These are phyloP conservation scores for Coemansia sp. DNA, from an alignment of 192 early-diverging fungal species.

Conservation along the genomic window DNA sequence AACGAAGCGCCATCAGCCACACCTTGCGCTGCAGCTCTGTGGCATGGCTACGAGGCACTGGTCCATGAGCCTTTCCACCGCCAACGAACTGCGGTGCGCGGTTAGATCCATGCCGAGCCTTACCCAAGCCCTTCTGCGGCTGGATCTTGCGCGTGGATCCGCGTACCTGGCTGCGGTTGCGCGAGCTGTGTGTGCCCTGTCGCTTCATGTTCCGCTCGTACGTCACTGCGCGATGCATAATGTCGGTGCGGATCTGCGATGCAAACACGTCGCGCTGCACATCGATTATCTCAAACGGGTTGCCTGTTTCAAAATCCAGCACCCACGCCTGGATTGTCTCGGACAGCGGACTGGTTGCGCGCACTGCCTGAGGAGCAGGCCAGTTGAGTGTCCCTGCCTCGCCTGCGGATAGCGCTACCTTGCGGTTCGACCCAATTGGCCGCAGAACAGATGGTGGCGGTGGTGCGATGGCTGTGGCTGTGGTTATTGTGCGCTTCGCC, in stretches of 20 bases:
- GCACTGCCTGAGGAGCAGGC: conserved; percentile 33
- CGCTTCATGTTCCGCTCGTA: conserved; percentile 82
- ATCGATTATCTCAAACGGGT: conserved; percentile 69
- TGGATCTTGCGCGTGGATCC: conserved; percentile 79
- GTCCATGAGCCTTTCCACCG: conserved; percentile 88
- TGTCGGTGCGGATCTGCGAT: conserved; percentile 71
- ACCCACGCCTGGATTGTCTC: conserved; percentile 73
- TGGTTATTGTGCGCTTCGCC: not conserved
- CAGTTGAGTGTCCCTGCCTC: conserved; percentile 32
- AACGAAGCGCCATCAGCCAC: conserved; percentile 78
- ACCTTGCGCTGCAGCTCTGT: conserved; percentile 86
- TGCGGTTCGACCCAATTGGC: conserved; percentile 44
- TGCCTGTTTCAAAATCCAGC: conserved; percentile 71
- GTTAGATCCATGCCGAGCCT: conserved; percentile 81
- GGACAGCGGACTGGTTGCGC: conserved; percentile 38
- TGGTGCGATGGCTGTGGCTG: not conserved
- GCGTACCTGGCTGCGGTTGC: conserved; percentile 78
- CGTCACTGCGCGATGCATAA: conserved; percentile 80
- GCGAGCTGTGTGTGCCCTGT: conserved; percentile 84
- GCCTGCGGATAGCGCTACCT: conserved; percentile 41
- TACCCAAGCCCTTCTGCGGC: conserved; percentile 92
- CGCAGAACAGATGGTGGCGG: conserved; percentile 29
- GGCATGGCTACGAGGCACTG: conserved; percentile 79
- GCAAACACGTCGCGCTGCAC: conserved; percentile 77
- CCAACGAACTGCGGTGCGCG: conserved; percentile 87